A percentile compares a stretch with the other conserved stretches of the same genome.
Conservation (phyloP, 2,329 filamentous ascomycete species). For the Fusarium staphyleae region DNA sequence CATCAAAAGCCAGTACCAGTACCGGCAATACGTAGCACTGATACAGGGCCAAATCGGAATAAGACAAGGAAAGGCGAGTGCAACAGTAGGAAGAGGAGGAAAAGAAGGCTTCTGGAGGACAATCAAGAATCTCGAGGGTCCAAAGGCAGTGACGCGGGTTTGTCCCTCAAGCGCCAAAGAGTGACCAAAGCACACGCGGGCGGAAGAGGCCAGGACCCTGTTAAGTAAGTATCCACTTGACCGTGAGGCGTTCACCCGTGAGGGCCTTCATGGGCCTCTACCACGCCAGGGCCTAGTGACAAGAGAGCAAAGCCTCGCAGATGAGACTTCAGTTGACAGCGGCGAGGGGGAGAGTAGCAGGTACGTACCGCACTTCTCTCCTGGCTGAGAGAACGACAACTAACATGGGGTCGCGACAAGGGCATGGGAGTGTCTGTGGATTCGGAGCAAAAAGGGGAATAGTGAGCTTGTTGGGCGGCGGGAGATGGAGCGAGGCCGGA, state of each 20-base stretch:
- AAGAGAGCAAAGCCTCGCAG: slow-evolving; percentile 35
- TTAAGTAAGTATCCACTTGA: slow-evolving; percentile 36
- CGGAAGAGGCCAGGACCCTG: slow-evolving; percentile 35
- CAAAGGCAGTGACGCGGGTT: slow-evolving; percentile 30
- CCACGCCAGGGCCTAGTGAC: slow-evolving; percentile 31
- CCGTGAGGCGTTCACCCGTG: slow-evolving; percentile 30
- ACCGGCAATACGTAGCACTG: slow-evolving; percentile 31
- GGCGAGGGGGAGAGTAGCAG: slow-evolving; percentile 24
- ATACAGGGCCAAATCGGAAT: slow-evolving; percentile 28
- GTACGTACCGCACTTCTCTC: slow-evolving; percentile 23
- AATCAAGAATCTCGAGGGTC: slow-evolving; percentile 28
- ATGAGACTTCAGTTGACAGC: slow-evolving; percentile 26
- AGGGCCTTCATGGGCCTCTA: slow-evolving; percentile 6
- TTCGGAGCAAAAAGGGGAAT: slow-evolving; percentile 27
- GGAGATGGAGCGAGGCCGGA: slow-evolving; percentile 38
- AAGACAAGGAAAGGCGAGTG: slow-evolving; percentile 13
- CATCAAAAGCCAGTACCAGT: slow-evolving; percentile 35
- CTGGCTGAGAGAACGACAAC: slow-evolving; percentile 11
- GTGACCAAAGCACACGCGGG: slow-evolving; percentile 39
- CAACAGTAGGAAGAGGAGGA: slow-evolving; percentile 23
- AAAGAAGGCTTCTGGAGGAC: slow-evolving; percentile 21
- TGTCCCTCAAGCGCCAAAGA: slow-evolving; percentile 27
- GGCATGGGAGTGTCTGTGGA: slow-evolving; percentile 29
- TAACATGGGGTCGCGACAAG: slow-evolving; percentile 22
- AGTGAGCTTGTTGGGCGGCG: slow-evolving; percentile 30